Base-by-base conservation (phyloP, 371 early-diverging fungal species). In the Circinella umbellata region DNA sequence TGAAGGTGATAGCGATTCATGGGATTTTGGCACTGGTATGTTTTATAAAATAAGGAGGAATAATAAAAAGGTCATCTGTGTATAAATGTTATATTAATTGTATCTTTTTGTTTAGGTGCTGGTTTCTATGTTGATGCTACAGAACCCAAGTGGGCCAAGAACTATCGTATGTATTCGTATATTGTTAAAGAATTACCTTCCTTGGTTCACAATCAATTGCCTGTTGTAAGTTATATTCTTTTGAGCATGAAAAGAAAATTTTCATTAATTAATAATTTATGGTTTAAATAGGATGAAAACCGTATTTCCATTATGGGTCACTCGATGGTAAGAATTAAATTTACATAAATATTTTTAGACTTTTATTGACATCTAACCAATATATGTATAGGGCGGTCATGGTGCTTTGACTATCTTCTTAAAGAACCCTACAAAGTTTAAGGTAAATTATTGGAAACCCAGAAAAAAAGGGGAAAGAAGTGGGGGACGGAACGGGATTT, bases 101-200 rank as follows among this genome's bases (percentile, higher is more conserved):
- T 6, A 11, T 27, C 55, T 54, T 13, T 27, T 46, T 17, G 9
- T 27, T 18, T 69, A 66, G 76, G 81, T 27, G 96, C 96, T 35
- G 92, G 95, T 20, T 96, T 94, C 76, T 95, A 96, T 71, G 80
- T 96, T 27, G 92, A 93, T 74, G 90, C 93, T 7, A 91, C 92
- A 4, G 83, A 89, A 69, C 85, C 80, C 7, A 90, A 90, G 54
- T 95, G 93, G 93, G 60, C 74, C 60, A 84, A 85, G 53, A 78
- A 89, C 81, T 96, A 93, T 79, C 83, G 88, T 66, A 96, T 96
- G 96, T 93, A 93, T 76, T 87, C 92, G 11, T 95, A 96, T 76
- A 79, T 95, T 65, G 87, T 87, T 46, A 73, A 84, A 63, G 96
- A 96, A 73, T 83, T 96, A 36, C 89, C 88, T 54, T 69, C 74